Evolutionary conservation across 441 rosid genomes (phyloP), one percentile per base, ranked within the genome.

Genomic region (Isatis lusitanica): DNA sequence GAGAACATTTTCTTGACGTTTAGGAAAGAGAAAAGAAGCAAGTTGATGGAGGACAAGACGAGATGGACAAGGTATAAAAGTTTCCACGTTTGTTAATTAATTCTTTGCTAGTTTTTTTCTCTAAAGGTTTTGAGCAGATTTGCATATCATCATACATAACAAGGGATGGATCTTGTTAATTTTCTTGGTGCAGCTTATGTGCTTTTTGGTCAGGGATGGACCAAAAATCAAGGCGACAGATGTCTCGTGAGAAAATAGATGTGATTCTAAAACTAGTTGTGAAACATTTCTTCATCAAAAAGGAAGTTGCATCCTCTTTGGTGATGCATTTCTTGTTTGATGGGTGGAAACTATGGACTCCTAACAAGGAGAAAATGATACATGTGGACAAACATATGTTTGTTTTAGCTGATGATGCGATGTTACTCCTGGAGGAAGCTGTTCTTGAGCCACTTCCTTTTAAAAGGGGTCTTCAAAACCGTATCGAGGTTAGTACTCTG

Each of bases 361-460:
- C 43, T 42, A 35, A 9, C 63, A 6, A 35, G 4, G 63, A 58
- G 40, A 33, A 16, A 16, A 15, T 4, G 3, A 13, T 59, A 36
- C 63, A 59, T 36, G 71, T 87, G 74, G 96, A 91, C 71, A 87
- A 91, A 63, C 94, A 95, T 76, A 78, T 78, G 82, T 95, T 93
- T 78, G 80, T 91, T 24, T 82, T 95, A 81, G 94, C 85, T 83
- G 99, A 90, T 80, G 96, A 91, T 83, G 92, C 93, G 63, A 81
- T 91, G 67, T 74, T 83, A 47, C 86, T 95, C 59, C 81, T 93
- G 57, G 91, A 91, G 78, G 90, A 97, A 79, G 95, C 91, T 73
- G 93, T 94, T 46, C 75, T 85, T 78, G 97, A 92, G 62, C 97
- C 93, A 28, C 83, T 88, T 75, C 98, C 90, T 61, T 21, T 21